Evolutionary conservation across 2,329 filamentous ascomycete species (phyloP), one percentile per base, ranked within the genome.

Genomic region (Arthroderma sp.): DNA sequence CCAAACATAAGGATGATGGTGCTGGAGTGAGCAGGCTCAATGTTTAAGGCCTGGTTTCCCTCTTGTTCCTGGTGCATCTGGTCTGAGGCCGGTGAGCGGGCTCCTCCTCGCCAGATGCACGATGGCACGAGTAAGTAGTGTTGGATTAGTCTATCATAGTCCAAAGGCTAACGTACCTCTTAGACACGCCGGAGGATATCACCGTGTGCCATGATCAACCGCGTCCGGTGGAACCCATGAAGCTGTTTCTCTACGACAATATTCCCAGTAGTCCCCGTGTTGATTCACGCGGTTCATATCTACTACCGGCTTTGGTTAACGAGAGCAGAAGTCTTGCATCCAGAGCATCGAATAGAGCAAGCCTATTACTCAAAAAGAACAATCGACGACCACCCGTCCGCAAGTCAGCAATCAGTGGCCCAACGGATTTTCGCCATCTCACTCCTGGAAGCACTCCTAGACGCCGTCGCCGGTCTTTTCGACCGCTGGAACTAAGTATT

Each of bases 401-500:
- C 33, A 68, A 66, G n/a, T 63, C 68, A 56, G 69, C 65, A 49
- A 76, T 77, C 56, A 70, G 75, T 43, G 68, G 66, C 8, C 76
- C 76, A 7, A 68, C 70, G 3, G 67, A 75, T 47, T 76, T 76
- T 59, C 67, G 71, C 74, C 15, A 64, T 67, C 41, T 64, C 64
- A 37, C 53, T 55, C 11, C 35, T 2, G 15, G 38, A 21, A 54
- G 21, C 61, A 59, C 17, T 5, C 28, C 37, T 39, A 53, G 41
- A 25, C 56, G 56, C 35, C 59, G 62, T 25, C 57, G 56, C 21
- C 61, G 61, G 19, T 60, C 61, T 13, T 76, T 72, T 61, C 65
- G 70, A 35, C 75, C 74, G 2, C 65, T 77, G n/a, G 70, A 77
- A 63, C 66, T 77, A 51, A 77, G 70, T 62, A 76, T 78, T 56